phyloP scores from a whole-genome alignment of 352 stramenopile species.

The Aphanomyces invadans region DNA sequence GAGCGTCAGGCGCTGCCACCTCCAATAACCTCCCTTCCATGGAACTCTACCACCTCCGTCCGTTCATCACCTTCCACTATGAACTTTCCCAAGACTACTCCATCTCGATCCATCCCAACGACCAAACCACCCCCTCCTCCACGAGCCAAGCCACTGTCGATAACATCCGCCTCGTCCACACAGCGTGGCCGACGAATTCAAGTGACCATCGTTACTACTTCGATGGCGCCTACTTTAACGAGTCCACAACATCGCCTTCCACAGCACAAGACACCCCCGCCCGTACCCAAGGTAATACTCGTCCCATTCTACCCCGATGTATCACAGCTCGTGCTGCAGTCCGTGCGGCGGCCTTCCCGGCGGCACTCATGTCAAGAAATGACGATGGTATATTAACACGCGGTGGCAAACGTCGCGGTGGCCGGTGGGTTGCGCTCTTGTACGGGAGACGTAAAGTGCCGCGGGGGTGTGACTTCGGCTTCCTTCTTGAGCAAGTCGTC shows the following conservation, averaged over 20 bases:
- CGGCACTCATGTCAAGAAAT: background rate
- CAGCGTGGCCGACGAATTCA: conserved; percentile 7
- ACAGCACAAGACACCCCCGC: background rate
- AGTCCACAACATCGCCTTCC: background rate
- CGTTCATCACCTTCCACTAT: background rate
- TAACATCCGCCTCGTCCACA: no score
- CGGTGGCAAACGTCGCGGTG: background rate
- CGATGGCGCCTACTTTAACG: background rate
- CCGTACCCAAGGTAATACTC: background rate
- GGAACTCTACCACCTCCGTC: background rate
- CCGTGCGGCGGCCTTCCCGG: background rate
- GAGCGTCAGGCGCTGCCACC: no score
- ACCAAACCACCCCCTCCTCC: no score
- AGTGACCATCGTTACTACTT: conserved; percentile 6
- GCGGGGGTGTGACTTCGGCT: background rate
- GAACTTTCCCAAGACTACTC: background rate
- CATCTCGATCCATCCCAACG: no score
- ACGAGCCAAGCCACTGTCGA: no score
- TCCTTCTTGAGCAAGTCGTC: background rate
- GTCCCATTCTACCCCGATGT: no score
- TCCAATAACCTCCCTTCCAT: no score
- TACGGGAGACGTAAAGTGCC: background rate
- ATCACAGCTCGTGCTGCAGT: no score
- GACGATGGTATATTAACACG: no score
- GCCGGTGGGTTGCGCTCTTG: background rate